Percentiles rank a stretch among this genome's conserved stretches.
Conservation (phyloP, 495 filamentous ascomycete genomes). For the Podospora didyma region DNA sequence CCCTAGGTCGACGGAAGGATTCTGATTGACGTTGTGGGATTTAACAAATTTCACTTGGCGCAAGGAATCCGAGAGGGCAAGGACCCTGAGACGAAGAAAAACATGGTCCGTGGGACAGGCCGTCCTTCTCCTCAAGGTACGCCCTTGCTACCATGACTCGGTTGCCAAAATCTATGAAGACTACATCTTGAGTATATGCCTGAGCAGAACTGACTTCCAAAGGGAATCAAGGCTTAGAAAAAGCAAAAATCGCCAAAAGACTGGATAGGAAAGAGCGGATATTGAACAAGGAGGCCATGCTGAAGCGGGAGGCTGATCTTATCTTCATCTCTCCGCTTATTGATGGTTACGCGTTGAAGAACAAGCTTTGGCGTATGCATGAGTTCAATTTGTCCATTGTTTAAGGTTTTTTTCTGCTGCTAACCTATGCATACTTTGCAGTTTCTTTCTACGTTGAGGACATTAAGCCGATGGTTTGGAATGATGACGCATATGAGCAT, state of each 20-base stretch:
- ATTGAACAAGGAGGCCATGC: slow-evolving; percentile 24
- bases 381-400: neutral
- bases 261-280: slow-evolving; percentile 22
- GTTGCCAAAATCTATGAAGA: too few species aligned
- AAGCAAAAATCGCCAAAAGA: slow-evolving; percentile 4
- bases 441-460: slow-evolving; percentile 33
- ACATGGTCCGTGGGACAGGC: slow-evolving; percentile 5
- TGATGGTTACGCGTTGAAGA: slow-evolving; percentile 35
- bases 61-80: slow-evolving; percentile 20
- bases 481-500: slow-evolving; percentile 34
- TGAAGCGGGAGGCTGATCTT: slow-evolving; percentile 17
- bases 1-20: slow-evolving; percentile 26
- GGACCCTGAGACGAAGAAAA: slow-evolving; percentile 9
- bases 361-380: slow-evolving; percentile 29
- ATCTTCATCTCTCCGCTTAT: slow-evolving; percentile 33
- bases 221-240: neutral
- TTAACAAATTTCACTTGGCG: slow-evolving; percentile 31
- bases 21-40: slow-evolving; percentile 34
- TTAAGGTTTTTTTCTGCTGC: neutral
- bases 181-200: too few species aligned
- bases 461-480: slow-evolving; percentile 31
- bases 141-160: neutral
- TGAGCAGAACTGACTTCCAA: too few species aligned
- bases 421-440: neutral
- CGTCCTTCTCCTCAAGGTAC: neutral